phyloP scores from a whole-genome alignment of 2,329 filamentous ascomycete species.

The Tolypocladium nubicola region DNA sequence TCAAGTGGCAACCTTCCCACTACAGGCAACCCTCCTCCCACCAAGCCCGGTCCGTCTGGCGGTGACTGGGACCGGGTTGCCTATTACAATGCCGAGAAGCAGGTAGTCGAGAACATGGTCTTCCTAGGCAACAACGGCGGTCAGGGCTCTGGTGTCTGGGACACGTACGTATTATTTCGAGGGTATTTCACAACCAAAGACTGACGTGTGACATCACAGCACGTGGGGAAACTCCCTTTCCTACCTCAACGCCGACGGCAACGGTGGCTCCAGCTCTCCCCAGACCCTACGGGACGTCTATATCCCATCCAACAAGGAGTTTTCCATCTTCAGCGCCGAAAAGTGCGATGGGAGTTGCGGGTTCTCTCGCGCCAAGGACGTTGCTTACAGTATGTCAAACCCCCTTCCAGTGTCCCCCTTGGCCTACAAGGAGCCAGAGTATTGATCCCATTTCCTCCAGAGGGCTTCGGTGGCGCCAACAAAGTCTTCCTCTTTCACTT shows the following conservation, averaged over 20 bases:
- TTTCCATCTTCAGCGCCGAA: slow-evolving; percentile 33
- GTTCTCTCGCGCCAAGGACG: slow-evolving; percentile 28
- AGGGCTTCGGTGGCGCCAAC: slow-evolving; percentile 59
- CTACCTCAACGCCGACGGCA: slow-evolving; percentile 32
- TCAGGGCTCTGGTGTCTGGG: slow-evolving; percentile 29
- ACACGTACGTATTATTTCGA: slow-evolving; percentile 24
- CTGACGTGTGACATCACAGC: slow-evolving; percentile 13
- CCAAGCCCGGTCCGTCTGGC: slow-evolving; percentile 6
- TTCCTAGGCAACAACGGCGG: slow-evolving; percentile 40
- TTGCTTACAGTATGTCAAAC: slow-evolving; percentile 31
- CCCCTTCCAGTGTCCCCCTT: not conserved
- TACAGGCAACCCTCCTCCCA: slow-evolving; percentile 1
- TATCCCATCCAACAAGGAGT: slow-evolving; percentile 33
- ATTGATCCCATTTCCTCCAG: slow-evolving; percentile 20
- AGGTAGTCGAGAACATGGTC: slow-evolving; percentile 30
- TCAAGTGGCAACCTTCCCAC: slow-evolving; percentile 1
- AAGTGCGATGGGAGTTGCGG: slow-evolving; percentile 33
- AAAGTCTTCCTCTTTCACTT: slow-evolving; percentile 70
- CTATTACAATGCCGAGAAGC: slow-evolving; percentile 32
- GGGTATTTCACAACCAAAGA: not conserved
- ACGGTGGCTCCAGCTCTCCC: slow-evolving; percentile 24
- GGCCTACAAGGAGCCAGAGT: not conserved
- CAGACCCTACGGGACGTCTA: slow-evolving; percentile 26
- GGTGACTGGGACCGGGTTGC: slow-evolving; percentile 29
- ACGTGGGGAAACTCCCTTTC: slow-evolving; percentile 34